Base-by-base conservation (phyloP, 1,284 basidiomycete genomes). In the Ceratobasidium sp. region DNA sequence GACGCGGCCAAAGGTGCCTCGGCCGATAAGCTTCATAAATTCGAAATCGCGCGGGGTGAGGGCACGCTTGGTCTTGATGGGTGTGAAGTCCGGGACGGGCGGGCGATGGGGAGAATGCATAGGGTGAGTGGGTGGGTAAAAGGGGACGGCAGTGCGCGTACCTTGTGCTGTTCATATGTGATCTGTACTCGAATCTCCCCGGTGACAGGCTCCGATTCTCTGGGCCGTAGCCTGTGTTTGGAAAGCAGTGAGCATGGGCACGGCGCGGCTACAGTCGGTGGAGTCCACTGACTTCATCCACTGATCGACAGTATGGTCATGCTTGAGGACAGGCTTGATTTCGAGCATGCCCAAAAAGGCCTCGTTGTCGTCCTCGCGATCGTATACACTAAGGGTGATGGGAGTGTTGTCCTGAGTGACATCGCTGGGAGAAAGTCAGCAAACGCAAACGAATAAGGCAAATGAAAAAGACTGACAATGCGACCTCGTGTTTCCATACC, bases 401-500 rank as follows among this genome's bases (percentile, higher is more conserved):
- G 90, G 83, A n/a, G 95, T 95, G 66, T 90, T 86, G 78, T 93
- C 91, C 39, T 93, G 93, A n/a, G 95, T 98, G 62, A 99, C 94
- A 83, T 99, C 98, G 85, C 95, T 98, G 78, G 76, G 41, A 77
- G 61, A 76, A 76, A 74, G 62, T 43, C 22, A 46, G 59, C 37
- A 22, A 37, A 43, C 76, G 78, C 62, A 27, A 14, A 22, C 39
- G 29, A 46, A 62, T 34, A 51, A 51, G 59, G 56, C 27, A 64
- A 54, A 73, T n/a, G 63, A n/a, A n/a, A n/a, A 78, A 49, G 39
- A 88, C 95, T 84, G 83, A 96, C 95, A 98, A 98, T 49, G 94
- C 92, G 61, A 98, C 97, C 83, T 98, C 92, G 83, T 98, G 96
- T 84, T 99, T 98, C 98, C 98, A 99, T 19, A 97, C 91, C 13